Conservation (phyloP, 1,284 basidiomycete genomes). For the Malassezia brasiliensis region DNA sequence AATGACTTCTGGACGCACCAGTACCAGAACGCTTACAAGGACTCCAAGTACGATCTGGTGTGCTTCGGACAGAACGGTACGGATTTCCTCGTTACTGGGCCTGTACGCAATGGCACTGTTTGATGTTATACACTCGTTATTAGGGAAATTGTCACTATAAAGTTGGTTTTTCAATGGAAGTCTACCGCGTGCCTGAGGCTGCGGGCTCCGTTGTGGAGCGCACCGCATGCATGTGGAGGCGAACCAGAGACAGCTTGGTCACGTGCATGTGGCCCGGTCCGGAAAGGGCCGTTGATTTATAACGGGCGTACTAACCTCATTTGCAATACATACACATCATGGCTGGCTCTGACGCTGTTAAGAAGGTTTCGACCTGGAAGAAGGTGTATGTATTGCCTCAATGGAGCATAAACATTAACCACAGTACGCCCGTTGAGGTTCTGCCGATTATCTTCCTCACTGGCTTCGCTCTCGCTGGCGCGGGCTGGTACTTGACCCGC, state of each 20-base stretch:
- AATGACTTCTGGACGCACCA: constrained; percentile 59
- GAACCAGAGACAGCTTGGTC: not conserved
- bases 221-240: not conserved
- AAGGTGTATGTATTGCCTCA: constrained; percentile 3
- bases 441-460: constrained; percentile 40
- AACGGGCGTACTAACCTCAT: not conserved
- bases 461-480: constrained; percentile 34
- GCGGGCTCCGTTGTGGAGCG: no score
- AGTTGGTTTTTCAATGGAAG: not conserved
- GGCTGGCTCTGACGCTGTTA: constrained; percentile 6
- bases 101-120: constrained; percentile 11
- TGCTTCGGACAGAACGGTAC: constrained; percentile 39
- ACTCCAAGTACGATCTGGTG: constrained; percentile 36
- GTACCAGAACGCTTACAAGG: constrained; percentile 21
- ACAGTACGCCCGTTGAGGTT: constrained; percentile 18
- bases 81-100: constrained; percentile 22
- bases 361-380: constrained; percentile 10
- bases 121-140: not conserved
- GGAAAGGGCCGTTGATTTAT: constrained; percentile 2
- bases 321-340: constrained; percentile 1
- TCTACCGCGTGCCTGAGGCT: not conserved
- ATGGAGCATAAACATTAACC: not conserved
- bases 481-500: constrained; percentile 39
- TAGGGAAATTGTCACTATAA: no score
- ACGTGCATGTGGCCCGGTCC: constrained; percentile 8